Percentiles rank a stretch among this genome's conserved stretches.
phyloP scores from a whole-genome alignment of 2,329 filamentous ascomycete species.

The Paraconiothyrium brasiliense region DNA sequence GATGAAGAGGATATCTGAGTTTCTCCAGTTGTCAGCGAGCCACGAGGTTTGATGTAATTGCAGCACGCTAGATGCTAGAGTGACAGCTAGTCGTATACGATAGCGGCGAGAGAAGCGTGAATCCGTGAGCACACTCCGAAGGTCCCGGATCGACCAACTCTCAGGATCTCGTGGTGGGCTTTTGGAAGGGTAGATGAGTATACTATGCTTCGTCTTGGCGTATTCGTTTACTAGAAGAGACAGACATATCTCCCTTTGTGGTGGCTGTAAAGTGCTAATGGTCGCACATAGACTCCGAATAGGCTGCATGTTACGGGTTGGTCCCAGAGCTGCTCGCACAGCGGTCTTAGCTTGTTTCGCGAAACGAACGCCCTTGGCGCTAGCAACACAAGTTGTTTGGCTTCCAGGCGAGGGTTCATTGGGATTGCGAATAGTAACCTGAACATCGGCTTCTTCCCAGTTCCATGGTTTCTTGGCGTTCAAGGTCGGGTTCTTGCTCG shows the following conservation, averaged over 20 bases:
- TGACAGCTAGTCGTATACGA: constrained; percentile 30
- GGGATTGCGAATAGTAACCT: constrained; percentile 15
- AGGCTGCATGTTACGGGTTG: constrained; percentile 24
- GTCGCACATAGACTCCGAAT: constrained; percentile 30
- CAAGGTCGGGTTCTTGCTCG: neutral
- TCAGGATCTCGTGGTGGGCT: constrained; percentile 22
- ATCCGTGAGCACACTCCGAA: constrained; percentile 26
- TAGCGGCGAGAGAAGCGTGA: constrained; percentile 25
- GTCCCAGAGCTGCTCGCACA: constrained; percentile 27
- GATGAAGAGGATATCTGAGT: constrained; percentile 35
- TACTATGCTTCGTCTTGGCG: constrained; percentile 28
- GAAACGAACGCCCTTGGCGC: constrained; percentile 26
- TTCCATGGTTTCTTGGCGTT: constrained; percentile 21
- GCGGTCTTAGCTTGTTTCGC: constrained; percentile 27
- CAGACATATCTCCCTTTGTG: constrained; percentile 30
- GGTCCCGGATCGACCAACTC: constrained; percentile 24
- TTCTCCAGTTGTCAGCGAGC: constrained; percentile 33
- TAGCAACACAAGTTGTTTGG: neutral
- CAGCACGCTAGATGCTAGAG: constrained; percentile 31
- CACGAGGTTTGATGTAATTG: constrained; percentile 38
- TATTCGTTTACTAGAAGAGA: constrained; percentile 24
- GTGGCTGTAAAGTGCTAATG: constrained; percentile 26
- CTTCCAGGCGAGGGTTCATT: neutral
- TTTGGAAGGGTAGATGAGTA: constrained; percentile 28
- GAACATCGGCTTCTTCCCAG: constrained; percentile 34